Percentiles rank a stretch among this genome's conserved stretches.
phyloP scores from a whole-genome alignment of 2,329 filamentous ascomycete species.

The Laburnicola sp. region DNA sequence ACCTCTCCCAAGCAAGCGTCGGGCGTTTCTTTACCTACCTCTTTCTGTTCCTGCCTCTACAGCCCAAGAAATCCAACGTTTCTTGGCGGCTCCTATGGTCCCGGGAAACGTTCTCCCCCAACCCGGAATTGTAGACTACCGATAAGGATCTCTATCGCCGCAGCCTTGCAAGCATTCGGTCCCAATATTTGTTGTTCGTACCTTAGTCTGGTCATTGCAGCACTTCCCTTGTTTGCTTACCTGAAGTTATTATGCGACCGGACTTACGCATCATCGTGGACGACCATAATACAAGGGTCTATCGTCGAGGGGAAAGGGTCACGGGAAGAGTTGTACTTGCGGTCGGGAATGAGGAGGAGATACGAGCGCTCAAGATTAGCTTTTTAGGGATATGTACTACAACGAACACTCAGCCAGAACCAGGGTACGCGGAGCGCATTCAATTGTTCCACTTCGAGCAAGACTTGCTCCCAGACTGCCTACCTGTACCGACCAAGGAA shows the following conservation, averaged over 20 bases:
- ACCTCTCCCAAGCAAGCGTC: slow-evolving; percentile 10
- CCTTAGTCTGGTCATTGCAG: slow-evolving; percentile 33
- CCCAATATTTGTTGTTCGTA: slow-evolving; percentile 17
- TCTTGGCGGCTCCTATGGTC: slow-evolving; percentile 30
- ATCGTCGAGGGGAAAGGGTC: slow-evolving; percentile 38
- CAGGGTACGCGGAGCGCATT: slow-evolving; percentile 34
- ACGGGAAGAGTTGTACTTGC: slow-evolving; percentile 38
- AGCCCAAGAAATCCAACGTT: slow-evolving; percentile 33
- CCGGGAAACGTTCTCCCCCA: slow-evolving; percentile 39
- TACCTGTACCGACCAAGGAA: slow-evolving; percentile 31
- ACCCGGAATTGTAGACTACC: slow-evolving; percentile 17
- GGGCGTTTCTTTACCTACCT: slow-evolving; percentile 23
- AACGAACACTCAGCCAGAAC: slow-evolving; percentile 27
- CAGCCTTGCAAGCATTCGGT: slow-evolving; percentile 1
- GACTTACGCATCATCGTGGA: slow-evolving; percentile 36
- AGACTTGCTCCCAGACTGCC: slow-evolving; percentile 22
- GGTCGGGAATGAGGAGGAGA: slow-evolving; percentile 30
- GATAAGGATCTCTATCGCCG: slow-evolving; percentile 31
- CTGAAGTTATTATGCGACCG: slow-evolving; percentile 29
- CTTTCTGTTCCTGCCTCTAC: slow-evolving; percentile 27
- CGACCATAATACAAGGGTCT: slow-evolving; percentile 34
- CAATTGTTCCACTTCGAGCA: slow-evolving; percentile 36
- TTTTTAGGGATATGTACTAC: slow-evolving; percentile 41
- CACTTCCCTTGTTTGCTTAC: slow-evolving; percentile 18
- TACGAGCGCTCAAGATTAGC: slow-evolving; percentile 33